phyloP scores from a whole-genome alignment of 257 asterid genomes.

The Echites panduratus region DNA sequence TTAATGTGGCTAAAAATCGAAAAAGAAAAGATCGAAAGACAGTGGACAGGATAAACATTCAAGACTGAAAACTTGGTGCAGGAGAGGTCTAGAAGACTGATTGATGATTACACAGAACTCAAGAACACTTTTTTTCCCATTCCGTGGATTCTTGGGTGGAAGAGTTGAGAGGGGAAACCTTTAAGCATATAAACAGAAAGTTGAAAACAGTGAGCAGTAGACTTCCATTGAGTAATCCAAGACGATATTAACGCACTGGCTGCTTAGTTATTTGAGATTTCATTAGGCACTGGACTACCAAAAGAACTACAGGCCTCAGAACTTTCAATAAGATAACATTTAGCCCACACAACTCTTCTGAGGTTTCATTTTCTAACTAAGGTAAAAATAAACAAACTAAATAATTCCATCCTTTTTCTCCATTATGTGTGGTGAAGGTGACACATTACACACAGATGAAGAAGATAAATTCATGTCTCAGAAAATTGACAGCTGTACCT shows the following conservation, averaged over 20 bases:
- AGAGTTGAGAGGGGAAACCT: background rate
- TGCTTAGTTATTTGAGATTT: background rate
- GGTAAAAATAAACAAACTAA: too few species aligned
- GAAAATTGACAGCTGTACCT: conserved; percentile 35
- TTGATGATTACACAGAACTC: background rate
- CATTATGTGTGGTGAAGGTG: background rate
- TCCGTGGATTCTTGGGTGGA: background rate
- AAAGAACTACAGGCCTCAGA: background rate
- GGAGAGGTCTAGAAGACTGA: background rate
- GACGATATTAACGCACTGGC: background rate
- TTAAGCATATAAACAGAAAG: background rate
- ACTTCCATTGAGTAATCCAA: background rate
- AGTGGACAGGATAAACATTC: background rate
- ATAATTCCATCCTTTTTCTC: background rate
- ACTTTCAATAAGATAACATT: background rate
- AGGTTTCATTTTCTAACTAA: background rate
- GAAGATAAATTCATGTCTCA: background rate
- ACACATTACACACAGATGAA: background rate
- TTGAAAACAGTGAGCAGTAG: too few species aligned
- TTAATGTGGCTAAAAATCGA: background rate
- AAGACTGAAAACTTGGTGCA: background rate
- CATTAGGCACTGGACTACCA: background rate
- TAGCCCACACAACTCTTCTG: background rate
- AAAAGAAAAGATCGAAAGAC: background rate
- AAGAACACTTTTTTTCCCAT: background rate